Evolutionary conservation across 2,329 filamentous ascomycete genomes (phyloP).

Genomic region (Cercospora sp.): DNA sequence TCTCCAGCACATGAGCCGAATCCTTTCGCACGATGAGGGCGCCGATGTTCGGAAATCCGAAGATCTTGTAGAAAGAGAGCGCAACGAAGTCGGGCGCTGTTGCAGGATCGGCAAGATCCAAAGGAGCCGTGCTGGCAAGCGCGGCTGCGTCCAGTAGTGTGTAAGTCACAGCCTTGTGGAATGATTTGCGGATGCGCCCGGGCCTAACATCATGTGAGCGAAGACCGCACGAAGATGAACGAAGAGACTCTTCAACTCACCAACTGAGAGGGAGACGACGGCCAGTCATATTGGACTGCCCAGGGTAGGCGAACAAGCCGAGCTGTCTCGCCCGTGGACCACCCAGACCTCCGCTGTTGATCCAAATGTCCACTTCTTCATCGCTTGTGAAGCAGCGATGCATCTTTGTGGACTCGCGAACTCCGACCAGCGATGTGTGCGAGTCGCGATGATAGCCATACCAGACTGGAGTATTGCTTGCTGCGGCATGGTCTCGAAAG

Average conservation of each 20-base stretch:
- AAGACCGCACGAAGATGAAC: not conserved
- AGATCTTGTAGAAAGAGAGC: conserved; percentile 66
- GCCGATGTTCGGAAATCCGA: conserved; percentile 64
- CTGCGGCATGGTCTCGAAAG: conserved; percentile 56
- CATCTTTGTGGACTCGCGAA: conserved; percentile 39
- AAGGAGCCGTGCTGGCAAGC: conserved; percentile 61
- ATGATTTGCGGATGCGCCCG: conserved; percentile 37
- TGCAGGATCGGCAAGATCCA: conserved; percentile 56
- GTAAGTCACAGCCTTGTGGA: conserved; percentile 43
- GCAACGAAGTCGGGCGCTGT: conserved; percentile 62
- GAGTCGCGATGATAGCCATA: conserved; percentile 63
- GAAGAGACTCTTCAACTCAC: conserved; percentile 21
- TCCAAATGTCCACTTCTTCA: conserved; percentile 45
- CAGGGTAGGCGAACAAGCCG: conserved; percentile 42
- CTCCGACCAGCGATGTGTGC: conserved; percentile 58
- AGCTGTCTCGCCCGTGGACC: conserved; percentile 38
- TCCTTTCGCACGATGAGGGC: conserved; percentile 59
- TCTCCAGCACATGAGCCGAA: conserved; percentile 57
- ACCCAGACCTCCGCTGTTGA: conserved; percentile 42
- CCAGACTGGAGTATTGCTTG: conserved; percentile 51
- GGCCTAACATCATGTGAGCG: conserved; percentile 34
- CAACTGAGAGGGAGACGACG: conserved; percentile 40
- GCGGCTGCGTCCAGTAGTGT: conserved; percentile 65
- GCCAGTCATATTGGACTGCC: conserved; percentile 45
- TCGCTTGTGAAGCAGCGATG: conserved; percentile 44